These are phyloP conservation scores for Phytopythium aichiense DNA, from an alignment of 352 stramenopile genomes.

Conservation along the genomic window DNA sequence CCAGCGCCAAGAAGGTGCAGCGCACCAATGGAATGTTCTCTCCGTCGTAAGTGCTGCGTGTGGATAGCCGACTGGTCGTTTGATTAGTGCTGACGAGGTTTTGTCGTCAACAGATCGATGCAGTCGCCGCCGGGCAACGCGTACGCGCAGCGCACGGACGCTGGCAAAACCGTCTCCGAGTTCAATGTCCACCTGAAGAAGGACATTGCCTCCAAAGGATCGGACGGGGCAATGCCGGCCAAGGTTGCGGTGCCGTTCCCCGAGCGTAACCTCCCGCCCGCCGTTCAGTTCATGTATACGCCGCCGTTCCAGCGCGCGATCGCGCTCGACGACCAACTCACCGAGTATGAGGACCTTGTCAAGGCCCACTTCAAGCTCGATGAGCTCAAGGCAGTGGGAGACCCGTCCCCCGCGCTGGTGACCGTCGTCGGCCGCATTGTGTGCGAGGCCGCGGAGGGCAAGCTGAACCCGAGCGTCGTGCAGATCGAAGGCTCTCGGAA, in stretches of 20 bases:
- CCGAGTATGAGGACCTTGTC: conserved; percentile 72
- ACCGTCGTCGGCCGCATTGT: conserved; percentile 80
- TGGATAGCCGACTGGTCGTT: not conserved
- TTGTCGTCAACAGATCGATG: conserved; percentile 28
- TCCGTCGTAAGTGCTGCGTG: conserved; percentile 33
- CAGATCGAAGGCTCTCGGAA: conserved; percentile 81
- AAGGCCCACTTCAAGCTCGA: conserved; percentile 61
- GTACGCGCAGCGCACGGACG: conserved; percentile 77
- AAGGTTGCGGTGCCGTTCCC: conserved; percentile 39
- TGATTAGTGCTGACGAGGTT: not conserved
- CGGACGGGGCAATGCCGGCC: not conserved
- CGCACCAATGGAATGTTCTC: conserved; percentile 75
- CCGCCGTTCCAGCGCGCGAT: conserved; percentile 72
- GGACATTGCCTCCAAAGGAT: conserved; percentile 26
- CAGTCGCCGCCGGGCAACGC: conserved; percentile 63
- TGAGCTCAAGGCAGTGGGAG: conserved; percentile 58
- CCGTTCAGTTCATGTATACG: conserved; percentile 83
- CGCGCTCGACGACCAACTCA: conserved; percentile 70
- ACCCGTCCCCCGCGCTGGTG: conserved; percentile 70
- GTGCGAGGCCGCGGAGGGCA: conserved; percentile 79
- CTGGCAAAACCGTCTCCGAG: conserved; percentile 71
- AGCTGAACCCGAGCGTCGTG: conserved; percentile 78
- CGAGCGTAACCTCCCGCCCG: conserved; percentile 53
- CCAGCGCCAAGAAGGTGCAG: conserved; percentile 53
- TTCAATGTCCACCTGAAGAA: conserved; percentile 77